Conservation (phyloP, 257 asterid genomes). For the Prunella vulgaris region DNA sequence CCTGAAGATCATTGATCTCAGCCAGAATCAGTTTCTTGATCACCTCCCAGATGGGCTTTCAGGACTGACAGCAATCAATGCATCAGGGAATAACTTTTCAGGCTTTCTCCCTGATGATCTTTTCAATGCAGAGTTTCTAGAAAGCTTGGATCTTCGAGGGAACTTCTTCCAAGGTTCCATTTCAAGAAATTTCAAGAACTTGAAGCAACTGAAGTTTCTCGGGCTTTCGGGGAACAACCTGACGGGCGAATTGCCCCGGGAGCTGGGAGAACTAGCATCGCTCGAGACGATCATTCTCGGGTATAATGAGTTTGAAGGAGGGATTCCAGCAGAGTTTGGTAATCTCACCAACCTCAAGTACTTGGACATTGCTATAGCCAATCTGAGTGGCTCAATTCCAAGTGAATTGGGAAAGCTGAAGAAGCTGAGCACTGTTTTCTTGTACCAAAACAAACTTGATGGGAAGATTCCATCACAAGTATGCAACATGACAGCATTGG, state of each 20-base stretch:
- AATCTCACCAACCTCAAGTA: conserved; percentile 30
- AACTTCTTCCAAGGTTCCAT: conserved; percentile 66
- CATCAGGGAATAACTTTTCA: conserved; percentile 69
- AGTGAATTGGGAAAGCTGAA: conserved; percentile 26
- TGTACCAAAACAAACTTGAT: conserved; percentile 35
- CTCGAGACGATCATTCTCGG: conserved; percentile 36
- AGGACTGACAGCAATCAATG: conserved; percentile 40
- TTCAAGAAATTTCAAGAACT: conserved; percentile 45
- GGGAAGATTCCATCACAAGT: conserved; percentile 31
- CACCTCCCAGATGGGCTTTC: conserved; percentile 55
- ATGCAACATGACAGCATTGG: conserved; percentile 25
- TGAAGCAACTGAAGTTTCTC: conserved; percentile 52
- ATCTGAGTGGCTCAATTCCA: conserved; percentile 34
- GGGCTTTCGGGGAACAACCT: conserved; percentile 60
- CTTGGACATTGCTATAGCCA: conserved; percentile 35
- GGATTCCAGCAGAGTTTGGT: conserved; percentile 33
- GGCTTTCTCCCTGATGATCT: conserved; percentile 63
- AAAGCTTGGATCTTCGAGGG: conserved; percentile 70
- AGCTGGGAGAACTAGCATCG: conserved; percentile 26
- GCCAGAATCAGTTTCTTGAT: conserved; percentile 52
- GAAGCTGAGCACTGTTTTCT: conserved; percentile 21
- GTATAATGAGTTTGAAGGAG: conserved; percentile 34
- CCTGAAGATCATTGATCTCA: conserved; percentile 49
- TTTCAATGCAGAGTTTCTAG: conserved; percentile 45
- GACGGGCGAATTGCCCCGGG: conserved; percentile 29